Conservation (phyloP, 192 early-diverging fungal species). For the Chytriomyces sp. region DNA sequence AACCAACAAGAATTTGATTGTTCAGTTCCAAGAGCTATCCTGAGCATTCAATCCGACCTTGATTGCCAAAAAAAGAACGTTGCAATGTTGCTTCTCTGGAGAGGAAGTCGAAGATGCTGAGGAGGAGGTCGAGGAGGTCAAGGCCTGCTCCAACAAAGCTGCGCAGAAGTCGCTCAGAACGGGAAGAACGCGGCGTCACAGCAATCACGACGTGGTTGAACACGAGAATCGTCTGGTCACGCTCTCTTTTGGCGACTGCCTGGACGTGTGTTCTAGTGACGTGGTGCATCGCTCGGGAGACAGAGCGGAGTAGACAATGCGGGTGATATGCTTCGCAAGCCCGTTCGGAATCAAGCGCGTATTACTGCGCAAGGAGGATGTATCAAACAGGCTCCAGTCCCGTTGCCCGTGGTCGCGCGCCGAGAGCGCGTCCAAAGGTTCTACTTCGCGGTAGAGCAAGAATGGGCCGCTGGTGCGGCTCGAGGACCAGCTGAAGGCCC, state of each 20-base stretch:
- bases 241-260: no score
- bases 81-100: background rate
- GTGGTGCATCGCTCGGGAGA: no score
- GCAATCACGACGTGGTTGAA: no score
- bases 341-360: background rate
- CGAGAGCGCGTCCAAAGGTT: no score
- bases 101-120: background rate
- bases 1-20: constrained; percentile 26
- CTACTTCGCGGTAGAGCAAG: background rate
- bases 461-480: background rate
- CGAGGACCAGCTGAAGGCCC: background rate
- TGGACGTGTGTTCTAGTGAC: no score
- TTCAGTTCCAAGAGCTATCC: constrained; percentile 19
- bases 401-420: no score
- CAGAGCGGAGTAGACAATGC: no score
- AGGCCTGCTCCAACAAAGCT: background rate
- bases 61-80: constrained; percentile 1
- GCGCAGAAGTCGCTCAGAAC: background rate
- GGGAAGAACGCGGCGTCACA: background rate
- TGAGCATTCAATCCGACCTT: background rate
- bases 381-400: background rate
- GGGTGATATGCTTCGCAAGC: background rate
- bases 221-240: no score
- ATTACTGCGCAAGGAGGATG: background rate
- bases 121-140: background rate